Percentiles rank a stretch among this genome's conserved stretches.
These are phyloP conservation scores for Podospora comata DNA, from an alignment of 495 filamentous ascomycete species.

Conservation along the genomic window DNA sequence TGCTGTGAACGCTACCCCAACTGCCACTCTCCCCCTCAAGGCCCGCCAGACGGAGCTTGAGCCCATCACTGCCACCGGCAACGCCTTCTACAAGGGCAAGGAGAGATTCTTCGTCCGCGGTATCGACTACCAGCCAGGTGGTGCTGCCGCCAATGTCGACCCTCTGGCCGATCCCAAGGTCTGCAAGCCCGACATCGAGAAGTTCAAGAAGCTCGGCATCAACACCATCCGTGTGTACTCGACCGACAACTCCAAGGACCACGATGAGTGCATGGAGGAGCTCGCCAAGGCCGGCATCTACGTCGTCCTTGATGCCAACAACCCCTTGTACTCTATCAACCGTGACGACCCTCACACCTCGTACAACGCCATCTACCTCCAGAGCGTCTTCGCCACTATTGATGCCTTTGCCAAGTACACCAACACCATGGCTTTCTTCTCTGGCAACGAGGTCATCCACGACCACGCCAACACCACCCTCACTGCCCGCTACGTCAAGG, in stretches of 20 bases:
- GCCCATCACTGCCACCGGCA: slow-evolving; percentile 44
- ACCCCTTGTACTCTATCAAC: slow-evolving; percentile 37
- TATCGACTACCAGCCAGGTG: slow-evolving; percentile 94
- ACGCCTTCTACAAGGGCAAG: slow-evolving; percentile 81
- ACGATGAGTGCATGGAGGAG: slow-evolving; percentile 80
- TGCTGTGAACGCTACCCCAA: slow-evolving; percentile 53
- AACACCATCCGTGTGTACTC: slow-evolving; percentile 95
- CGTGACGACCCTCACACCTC: slow-evolving; percentile 59
- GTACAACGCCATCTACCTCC: slow-evolving; percentile 90
- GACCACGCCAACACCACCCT: slow-evolving; percentile 66
- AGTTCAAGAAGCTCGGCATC: slow-evolving; percentile 82
- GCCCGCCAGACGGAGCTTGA: slow-evolving; percentile 43
- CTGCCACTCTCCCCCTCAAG: slow-evolving; percentile 53
- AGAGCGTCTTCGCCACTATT: slow-evolving; percentile 91
- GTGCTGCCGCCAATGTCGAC: slow-evolving; percentile 65
- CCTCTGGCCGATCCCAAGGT: slow-evolving; percentile 69
- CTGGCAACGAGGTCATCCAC: slow-evolving; percentile 97
- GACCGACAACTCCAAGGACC: slow-evolving; percentile 81
- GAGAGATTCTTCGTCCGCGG: slow-evolving; percentile 91
- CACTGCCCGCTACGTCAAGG: slow-evolving; percentile 87
- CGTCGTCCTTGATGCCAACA: slow-evolving; percentile 75
- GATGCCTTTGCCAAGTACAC: slow-evolving; percentile 83
- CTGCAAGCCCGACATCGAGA: slow-evolving; percentile 80
- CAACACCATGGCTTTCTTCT: slow-evolving; percentile 96
- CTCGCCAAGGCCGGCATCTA: slow-evolving; percentile 89